Evolutionary conservation across 768 basidiomycete species (phyloP).

Genomic region (Podaxis mareebaensis): DNA sequence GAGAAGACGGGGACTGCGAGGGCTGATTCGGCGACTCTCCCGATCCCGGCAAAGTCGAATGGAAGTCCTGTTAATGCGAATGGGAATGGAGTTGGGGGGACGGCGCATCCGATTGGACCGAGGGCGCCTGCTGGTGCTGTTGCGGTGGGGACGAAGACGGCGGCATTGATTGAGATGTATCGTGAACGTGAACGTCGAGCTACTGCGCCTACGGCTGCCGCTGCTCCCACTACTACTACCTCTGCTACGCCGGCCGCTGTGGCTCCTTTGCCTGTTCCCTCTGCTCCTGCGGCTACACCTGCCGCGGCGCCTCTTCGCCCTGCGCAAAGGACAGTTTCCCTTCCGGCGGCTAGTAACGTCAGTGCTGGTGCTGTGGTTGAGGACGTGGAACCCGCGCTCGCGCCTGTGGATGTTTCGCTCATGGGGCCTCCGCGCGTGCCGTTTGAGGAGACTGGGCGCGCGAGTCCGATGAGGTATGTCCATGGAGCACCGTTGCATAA

Average conservation of each 20-base stretch:
- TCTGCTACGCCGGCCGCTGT: slow-evolving; percentile 32
- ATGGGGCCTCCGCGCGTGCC: slow-evolving; percentile 26
- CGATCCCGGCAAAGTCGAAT: neutral
- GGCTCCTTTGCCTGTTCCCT: slow-evolving; percentile 40
- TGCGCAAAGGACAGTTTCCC: slow-evolving; percentile 17
- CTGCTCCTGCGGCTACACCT: slow-evolving; percentile 27
- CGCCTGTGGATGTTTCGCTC: neutral
- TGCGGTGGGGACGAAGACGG: slow-evolving; percentile 51
- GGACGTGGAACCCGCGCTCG: neutral
- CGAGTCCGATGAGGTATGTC: slow-evolving; percentile 70
- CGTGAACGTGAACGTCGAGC: slow-evolving; percentile 64
- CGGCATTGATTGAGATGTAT: slow-evolving; percentile 84
- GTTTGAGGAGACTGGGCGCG: slow-evolving; percentile 52
- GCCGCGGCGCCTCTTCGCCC: slow-evolving; percentile 28
- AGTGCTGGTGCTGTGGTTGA: neutral
- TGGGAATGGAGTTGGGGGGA: slow-evolving; percentile 12
- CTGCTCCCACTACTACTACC: slow-evolving; percentile 25
- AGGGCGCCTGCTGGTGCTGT: slow-evolving; percentile 12
- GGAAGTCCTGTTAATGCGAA: neutral
- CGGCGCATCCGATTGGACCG: slow-evolving; percentile 26
- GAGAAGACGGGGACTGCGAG: neutral
- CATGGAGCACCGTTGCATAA: slow-evolving; percentile 88
- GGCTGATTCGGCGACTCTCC: neutral
- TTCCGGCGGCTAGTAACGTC: neutral
- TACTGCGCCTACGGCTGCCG: slow-evolving; percentile 24